Base-by-base conservation (phyloP, 352 stramenopile species). In the Globisporangium alternatum region DNA sequence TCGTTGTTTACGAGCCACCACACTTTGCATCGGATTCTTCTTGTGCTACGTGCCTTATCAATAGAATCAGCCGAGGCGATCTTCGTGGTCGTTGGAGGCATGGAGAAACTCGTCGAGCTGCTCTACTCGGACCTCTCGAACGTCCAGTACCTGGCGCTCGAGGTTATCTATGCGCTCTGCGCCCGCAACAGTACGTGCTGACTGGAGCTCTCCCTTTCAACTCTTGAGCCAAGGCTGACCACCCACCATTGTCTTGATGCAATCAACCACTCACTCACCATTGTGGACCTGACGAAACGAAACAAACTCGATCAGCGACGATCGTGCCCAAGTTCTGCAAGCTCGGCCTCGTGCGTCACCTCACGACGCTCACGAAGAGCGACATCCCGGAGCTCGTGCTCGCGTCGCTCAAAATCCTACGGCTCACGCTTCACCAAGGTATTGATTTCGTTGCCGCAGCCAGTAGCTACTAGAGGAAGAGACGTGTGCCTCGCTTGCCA, bases 121-220 rank as follows among this genome's bases (percentile, higher is more conserved):
- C 60, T 88, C 2, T 57, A 77, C 17, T 61, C 62, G 37, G 71
- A 72, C 28, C 68, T 65, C 17, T 53, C 31, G 54, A 88, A 71
- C 62, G 54, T 61, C 4, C 68, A 71, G 1, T 76, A 86, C 60
- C 57, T 88, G 37, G 67, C 75, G 10, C 52, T 90, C 1, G 72
- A 90, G 52, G 76, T 83, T 21, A 76, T 90, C 35, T 77, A 76
- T 53, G 60, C 78, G 22, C 53, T 90, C 5, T 90, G 81, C 31
- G 62, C 66, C 21, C 67, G 72, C 56, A 85, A 76, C 54, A 49
- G 81, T 90, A 70, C 52, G 77, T 65, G 28, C 15, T 6, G 15
- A 4, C 5, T 5, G 48, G 6, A n/a, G 12, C 22, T 28, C 33
- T 21, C 22, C 44, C 15, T 55, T 5, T n/a, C 48, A 28, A 28